Percentiles rank a stretch among this genome's conserved stretches.
These are phyloP conservation scores for Eimeria tenella DNA, from an alignment of 169 alveolate species.

Conservation along the genomic window DNA sequence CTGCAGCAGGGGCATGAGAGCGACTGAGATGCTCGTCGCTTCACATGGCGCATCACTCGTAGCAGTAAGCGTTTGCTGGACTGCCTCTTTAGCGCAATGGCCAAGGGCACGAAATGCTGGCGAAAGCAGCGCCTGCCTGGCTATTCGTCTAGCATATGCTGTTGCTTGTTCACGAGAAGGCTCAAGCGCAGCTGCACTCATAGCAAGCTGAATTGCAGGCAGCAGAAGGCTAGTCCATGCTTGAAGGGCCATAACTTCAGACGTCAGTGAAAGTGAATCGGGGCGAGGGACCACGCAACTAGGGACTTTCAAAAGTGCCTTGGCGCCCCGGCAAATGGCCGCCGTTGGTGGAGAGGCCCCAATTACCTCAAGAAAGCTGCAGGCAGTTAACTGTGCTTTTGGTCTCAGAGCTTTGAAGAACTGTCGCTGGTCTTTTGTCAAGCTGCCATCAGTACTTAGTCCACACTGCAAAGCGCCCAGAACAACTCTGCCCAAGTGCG, in stretches of 20 bases:
- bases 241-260: neutral
- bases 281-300: neutral
- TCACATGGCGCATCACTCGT: neutral
- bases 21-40: slow-evolving; percentile 13
- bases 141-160: neutral
- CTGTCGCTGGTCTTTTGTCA: slow-evolving; percentile 58
- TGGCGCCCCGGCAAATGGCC: slow-evolving; percentile 40
- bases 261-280: neutral
- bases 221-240: slow-evolving; percentile 34
- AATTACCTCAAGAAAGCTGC: slow-evolving; percentile 21
- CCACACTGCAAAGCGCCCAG: neutral
- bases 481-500: slow-evolving; percentile 17
- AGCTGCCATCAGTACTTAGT: neutral
- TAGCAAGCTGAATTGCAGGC: slow-evolving; percentile 43
- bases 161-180: slow-evolving; percentile 19
- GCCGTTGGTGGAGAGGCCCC: slow-evolving; percentile 55
- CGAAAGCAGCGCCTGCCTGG: slow-evolving; percentile 15
- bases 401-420: slow-evolving; percentile 53
- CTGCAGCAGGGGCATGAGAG: slow-evolving; percentile 45
- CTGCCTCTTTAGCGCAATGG: neutral
- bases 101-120: slow-evolving; percentile 47
- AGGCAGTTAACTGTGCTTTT: slow-evolving; percentile 14
- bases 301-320: slow-evolving; percentile 29
- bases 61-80: neutral
- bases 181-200: slow-evolving; percentile 33